Evolutionary conservation across 2,329 filamentous ascomycete genomes (phyloP), one percentile per base, ranked within the genome.

Genomic region (Ophiostoma populinum): DNA sequence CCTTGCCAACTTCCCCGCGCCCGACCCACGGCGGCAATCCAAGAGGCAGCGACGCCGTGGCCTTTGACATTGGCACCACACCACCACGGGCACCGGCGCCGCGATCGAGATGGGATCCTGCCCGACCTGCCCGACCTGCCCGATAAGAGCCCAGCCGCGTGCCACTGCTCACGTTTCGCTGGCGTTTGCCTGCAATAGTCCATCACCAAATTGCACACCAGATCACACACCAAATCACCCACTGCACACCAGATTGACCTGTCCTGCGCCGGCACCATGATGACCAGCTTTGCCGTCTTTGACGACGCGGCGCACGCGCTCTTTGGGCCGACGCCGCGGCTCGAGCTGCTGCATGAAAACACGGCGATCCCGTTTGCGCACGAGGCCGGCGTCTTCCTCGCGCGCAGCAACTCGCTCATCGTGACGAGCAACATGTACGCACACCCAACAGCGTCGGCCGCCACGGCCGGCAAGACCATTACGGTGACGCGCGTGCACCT

Each of bases 301-400:
- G 34, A 39, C 21, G 33, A 33, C 15, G 37, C 34, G n/a, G 34
- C 21, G 16, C 17, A 9, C 21, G 17, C 30, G 13, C 24, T 39
- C 10, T 36, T 30, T 22, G 38, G 38, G 13, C 22, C 31, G 22
- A 19, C 31, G 34, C 38, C 38, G 16, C 28, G 5, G 28, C 38
- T 55, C 19, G 49, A 47, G 34, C 42, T 56, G 9, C 46, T 52
- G 2, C 15, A 45, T 5, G 51, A 55, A 34, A 45, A 46, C 27
- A 54, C 55, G 11, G 33, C 35, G 12, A 36, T 26, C 15, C 38
- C 40, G 1, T 40, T 42, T 35, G 40, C 40, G 6, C 40, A 40
- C 30, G 40, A 40, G 35, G 40, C 38, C 24, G 40, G 40, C 24
- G 40, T 42, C 12, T 42, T 36, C n/a, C 24, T 42, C 7, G 31